These are phyloP conservation scores for Panicum virgatum DNA, from an alignment of 202 grass and related monocot species.

Conservation along the genomic window DNA sequence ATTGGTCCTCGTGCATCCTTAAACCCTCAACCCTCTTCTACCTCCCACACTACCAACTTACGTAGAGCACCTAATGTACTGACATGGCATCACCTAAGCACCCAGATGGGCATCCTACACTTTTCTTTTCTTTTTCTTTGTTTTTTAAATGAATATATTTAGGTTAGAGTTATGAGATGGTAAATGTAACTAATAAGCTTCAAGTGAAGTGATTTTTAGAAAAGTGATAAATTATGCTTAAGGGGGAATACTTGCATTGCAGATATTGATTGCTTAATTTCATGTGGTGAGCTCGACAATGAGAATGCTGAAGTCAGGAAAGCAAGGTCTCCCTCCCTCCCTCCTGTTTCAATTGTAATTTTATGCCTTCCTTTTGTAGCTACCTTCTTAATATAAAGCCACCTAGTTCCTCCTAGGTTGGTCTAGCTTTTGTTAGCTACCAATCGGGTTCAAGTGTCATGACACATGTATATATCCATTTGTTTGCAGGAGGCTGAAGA, in stretches of 20 bases:
- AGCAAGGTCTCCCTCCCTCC: constrained; percentile 61
- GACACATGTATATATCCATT: constrained; percentile 22
- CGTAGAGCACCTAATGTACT: background rate
- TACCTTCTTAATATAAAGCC: too few species aligned
- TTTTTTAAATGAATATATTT: background rate
- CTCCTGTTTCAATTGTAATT: constrained; percentile 25
- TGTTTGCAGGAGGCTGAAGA: constrained; percentile 80
- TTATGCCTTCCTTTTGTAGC: background rate
- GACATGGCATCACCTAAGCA: background rate
- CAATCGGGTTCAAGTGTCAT: constrained; percentile 8
- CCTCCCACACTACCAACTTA: background rate
- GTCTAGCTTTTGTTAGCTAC: background rate
- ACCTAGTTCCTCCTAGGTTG: too few species aligned
- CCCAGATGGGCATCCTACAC: background rate
- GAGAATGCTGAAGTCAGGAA: constrained; percentile 75
- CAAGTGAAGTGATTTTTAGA: background rate
- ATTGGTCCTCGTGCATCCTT: background rate
- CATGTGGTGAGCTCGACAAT: constrained; percentile 63
- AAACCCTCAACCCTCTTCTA: background rate
- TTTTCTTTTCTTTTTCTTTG: background rate
- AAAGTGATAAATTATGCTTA: constrained; percentile 34
- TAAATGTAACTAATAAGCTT: constrained; percentile 12
- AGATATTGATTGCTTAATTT: constrained; percentile 87
- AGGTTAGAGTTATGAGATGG: background rate
- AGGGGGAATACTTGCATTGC: constrained; percentile 36